Conservation (phyloP, 2,329 filamentous ascomycete species). For the Pestalotiopsis sp. region DNA sequence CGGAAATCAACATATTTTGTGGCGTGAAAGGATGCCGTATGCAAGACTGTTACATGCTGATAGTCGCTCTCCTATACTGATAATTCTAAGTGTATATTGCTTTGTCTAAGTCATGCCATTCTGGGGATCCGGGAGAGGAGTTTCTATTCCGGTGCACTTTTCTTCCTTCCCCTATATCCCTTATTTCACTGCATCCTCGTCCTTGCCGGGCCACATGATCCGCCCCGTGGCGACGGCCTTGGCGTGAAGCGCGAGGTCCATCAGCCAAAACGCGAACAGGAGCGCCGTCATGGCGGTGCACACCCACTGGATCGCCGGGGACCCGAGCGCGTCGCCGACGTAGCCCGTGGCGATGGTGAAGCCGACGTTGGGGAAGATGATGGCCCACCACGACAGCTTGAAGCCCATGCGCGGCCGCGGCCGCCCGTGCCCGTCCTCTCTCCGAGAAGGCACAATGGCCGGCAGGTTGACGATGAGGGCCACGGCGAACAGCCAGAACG, state of each 20-base stretch:
- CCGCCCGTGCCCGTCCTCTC: background rate
- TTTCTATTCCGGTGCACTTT: background rate
- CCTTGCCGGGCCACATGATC: constrained; percentile 35
- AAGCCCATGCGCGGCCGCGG: constrained; percentile 16
- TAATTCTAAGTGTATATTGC: too few relatives aligned
- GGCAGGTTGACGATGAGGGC: constrained; percentile 13
- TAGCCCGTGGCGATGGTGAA: constrained; percentile 19
- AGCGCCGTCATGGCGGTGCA: constrained; percentile 16
- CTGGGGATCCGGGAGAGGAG: too few relatives aligned
- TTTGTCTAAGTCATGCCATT: too few relatives aligned
- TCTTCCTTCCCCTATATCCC: background rate
- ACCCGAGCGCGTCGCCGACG: background rate
- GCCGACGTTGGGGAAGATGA: constrained; percentile 13
- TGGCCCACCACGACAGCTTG: constrained; percentile 19
- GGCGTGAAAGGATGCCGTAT: too few relatives aligned
- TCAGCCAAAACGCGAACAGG: constrained; percentile 24
- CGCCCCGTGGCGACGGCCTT: constrained; percentile 27
- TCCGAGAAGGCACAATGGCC: background rate
- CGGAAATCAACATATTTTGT: too few relatives aligned
- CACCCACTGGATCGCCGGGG: constrained; percentile 17
- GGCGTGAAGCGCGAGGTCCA: constrained; percentile 25
- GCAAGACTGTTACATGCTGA: too few relatives aligned
- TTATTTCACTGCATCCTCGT: constrained; percentile 24
- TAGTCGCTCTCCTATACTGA: too few relatives aligned
- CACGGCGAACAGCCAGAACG: constrained; percentile 18